phyloP scores from a whole-genome alignment of 1,284 basidiomycete genomes.

The Ganoderma multipileum region DNA sequence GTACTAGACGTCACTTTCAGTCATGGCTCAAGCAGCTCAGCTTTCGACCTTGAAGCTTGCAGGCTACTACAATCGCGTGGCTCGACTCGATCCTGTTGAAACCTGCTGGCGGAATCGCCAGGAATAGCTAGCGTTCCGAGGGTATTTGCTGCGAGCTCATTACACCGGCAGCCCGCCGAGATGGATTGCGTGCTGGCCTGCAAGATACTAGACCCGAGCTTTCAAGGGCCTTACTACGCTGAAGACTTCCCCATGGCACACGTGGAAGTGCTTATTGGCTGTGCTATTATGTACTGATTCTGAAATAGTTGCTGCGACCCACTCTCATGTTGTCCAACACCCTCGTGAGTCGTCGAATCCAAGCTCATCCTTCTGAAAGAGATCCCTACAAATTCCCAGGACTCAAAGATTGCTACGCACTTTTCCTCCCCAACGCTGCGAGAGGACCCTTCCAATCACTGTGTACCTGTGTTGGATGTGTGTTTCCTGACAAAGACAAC shows the following conservation, averaged over 20 bases:
- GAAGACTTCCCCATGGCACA: background rate
- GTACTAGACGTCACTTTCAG: too few species aligned
- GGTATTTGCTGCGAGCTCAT: constrained; percentile 21
- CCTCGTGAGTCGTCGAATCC: background rate
- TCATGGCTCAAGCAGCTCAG: background rate
- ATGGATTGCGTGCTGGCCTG: constrained; percentile 24
- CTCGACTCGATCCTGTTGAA: background rate
- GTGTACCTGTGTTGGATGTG: background rate
- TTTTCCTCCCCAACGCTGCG: background rate
- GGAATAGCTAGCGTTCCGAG: constrained; percentile 2
- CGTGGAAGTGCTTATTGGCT: background rate
- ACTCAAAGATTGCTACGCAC: too few species aligned
- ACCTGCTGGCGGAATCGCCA: background rate
- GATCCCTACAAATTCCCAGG: too few species aligned
- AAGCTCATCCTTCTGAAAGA: background rate
- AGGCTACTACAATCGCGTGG: background rate
- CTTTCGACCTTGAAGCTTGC: background rate
- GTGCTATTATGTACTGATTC: background rate
- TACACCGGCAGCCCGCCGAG: constrained; percentile 16
- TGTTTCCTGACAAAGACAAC: background rate
- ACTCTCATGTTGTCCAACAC: background rate
- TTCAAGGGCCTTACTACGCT: background rate
- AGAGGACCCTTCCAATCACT: background rate
- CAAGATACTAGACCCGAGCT: constrained; percentile 19
- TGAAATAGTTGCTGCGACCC: background rate